Percentiles rank a stretch among this genome's conserved stretches.
Evolutionary conservation across 2,329 filamentous ascomycete species (phyloP).

Genomic region (Diaporthe capsici): DNA sequence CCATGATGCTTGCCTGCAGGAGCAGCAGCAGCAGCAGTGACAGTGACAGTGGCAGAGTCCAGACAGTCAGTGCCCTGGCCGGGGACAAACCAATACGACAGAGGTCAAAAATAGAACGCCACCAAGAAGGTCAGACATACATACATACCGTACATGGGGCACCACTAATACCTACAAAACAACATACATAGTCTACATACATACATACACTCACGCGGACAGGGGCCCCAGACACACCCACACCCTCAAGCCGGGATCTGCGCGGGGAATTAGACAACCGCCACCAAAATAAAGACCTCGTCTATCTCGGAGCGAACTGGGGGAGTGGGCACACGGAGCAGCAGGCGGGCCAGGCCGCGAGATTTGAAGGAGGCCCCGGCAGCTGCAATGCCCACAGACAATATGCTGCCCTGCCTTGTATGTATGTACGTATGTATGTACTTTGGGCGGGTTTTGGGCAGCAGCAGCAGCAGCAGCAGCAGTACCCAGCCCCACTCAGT

Average conservation of each 20-base stretch:
- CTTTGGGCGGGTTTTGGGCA: not conserved
- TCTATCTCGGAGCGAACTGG: constrained; percentile 17
- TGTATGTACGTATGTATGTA: not conserved
- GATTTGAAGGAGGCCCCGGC: constrained; percentile 24
- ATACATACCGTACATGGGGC: not conserved
- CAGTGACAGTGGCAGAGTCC: constrained; percentile 1
- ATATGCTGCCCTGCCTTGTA: not conserved
- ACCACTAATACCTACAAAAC: not conserved
- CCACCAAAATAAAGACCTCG: constrained; percentile 16
- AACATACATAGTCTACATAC: not conserved
- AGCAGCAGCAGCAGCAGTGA: not conserved
- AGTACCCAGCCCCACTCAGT: not conserved
- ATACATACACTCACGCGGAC: not conserved
- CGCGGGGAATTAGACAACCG: constrained; percentile 27
- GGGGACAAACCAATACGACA: not conserved
- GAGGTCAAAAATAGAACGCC: constrained; percentile 31
- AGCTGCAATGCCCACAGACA: constrained; percentile 35
- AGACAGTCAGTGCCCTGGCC: constrained; percentile 5
- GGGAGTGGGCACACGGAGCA: not conserved
- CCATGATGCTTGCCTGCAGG: constrained; percentile 26
- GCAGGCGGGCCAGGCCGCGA: constrained; percentile 31
- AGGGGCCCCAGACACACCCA: not conserved
- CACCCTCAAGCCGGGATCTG: constrained; percentile 12
- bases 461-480: not conserved
- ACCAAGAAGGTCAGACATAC: constrained; percentile 26